Conservation (phyloP, 2,329 filamentous ascomycete genomes). For the Pseudogymnoascus sp. region DNA sequence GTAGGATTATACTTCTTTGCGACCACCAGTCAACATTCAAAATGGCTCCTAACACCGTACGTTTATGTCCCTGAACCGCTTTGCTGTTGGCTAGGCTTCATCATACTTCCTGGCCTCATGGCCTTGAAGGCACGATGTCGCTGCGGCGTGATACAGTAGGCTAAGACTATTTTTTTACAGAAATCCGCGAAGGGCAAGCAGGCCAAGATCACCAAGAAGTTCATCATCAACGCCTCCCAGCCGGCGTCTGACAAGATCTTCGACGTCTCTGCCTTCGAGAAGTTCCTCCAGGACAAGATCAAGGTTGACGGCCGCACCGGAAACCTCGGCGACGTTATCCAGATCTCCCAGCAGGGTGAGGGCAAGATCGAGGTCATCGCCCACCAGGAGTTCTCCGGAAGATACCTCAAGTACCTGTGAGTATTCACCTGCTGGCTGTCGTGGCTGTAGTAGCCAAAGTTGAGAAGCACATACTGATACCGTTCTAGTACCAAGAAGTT, state of each 20-base stretch:
- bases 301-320: conserved; percentile 98
- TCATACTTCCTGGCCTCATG: conserved; percentile 8
- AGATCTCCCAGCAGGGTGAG: conserved; percentile 84
- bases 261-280: conserved; percentile 96
- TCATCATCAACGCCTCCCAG: conserved; percentile 98
- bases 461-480: conserved; percentile 20
- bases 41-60: conserved; percentile 88
- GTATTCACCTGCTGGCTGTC: conserved; percentile 32
- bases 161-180: conserved; percentile 62
- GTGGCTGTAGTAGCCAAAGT: not conserved
- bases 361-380: conserved; percentile 97
- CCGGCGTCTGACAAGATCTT: conserved; percentile 99
- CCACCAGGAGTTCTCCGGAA: conserved; percentile 95
- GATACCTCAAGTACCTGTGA: conserved; percentile 99
- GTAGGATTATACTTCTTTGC: conserved; percentile 63
- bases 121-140: conserved; percentile 13
- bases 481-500: conserved; percentile 92
- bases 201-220: conserved; percentile 67
- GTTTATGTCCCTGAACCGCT: conserved; percentile 68
- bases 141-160: conserved; percentile 72
- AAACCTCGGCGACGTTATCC: conserved; percentile 91
- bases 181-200: conserved; percentile 60
- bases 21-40: conserved; percentile 41
- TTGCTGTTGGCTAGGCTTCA: conserved; percentile 74
- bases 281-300: conserved; percentile 99